These are phyloP conservation scores for Suhomyces sp. DNA, from an alignment of 805 yeast species.

Conservation along the genomic window DNA sequence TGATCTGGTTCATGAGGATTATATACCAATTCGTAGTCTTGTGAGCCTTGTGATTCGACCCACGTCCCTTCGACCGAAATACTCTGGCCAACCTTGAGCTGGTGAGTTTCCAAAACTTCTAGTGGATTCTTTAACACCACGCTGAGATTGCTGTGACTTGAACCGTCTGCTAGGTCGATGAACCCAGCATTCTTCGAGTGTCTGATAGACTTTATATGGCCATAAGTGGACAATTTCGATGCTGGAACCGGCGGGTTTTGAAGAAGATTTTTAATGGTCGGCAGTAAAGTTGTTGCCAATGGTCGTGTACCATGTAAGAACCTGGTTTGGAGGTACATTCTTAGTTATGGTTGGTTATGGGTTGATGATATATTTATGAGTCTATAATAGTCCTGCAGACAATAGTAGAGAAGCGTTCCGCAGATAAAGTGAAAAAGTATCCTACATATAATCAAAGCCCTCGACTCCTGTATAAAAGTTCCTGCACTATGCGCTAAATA, in stretches of 20 bases:
- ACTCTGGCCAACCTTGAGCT: slow-evolving; percentile 50
- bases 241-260: slow-evolving; percentile 34
- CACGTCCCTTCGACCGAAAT: slow-evolving; percentile 34
- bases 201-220: slow-evolving; percentile 69
- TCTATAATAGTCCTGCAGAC: too few species aligned
- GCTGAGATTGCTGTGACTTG: slow-evolving; percentile 52
- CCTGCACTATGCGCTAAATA: too few species aligned
- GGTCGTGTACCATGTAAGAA: too few species aligned
- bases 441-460: too few species aligned
- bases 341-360: too few species aligned
- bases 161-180: slow-evolving; percentile 79
- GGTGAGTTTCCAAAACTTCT: slow-evolving; percentile 20
- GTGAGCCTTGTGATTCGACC: slow-evolving; percentile 32
- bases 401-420: too few species aligned
- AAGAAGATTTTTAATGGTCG: slow-evolving; percentile 13
- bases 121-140: slow-evolving; percentile 40
- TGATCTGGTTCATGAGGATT: slow-evolving; percentile 26
- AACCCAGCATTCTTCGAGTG: slow-evolving; percentile 75
- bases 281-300: slow-evolving; percentile 1
- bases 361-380: too few species aligned
- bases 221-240: slow-evolving; percentile 50
- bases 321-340: too few species aligned
- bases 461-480: too few species aligned
- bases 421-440: too few species aligned
- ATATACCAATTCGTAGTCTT: slow-evolving; percentile 31